Evolutionary conservation across 78 protist genomes (phyloP).

Genomic region (Pelomyxa schiedti): DNA sequence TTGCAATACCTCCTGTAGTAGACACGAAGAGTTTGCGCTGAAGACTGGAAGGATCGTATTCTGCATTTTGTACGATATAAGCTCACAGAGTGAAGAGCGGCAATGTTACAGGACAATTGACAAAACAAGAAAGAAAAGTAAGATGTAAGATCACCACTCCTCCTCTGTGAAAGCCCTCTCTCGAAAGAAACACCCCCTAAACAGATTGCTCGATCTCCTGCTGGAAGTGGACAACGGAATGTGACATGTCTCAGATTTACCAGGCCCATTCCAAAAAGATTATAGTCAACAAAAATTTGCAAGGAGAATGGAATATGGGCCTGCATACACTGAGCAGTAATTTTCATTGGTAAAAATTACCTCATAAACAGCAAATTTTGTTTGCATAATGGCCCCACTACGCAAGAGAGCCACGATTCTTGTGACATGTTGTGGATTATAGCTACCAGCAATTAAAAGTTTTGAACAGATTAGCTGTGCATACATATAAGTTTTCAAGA

Average conservation of each 20-base stretch:
- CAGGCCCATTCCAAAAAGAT: slow-evolving; percentile 71
- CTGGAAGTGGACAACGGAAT: too few species aligned
- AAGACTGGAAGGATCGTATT: too few species aligned
- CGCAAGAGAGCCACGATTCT: slow-evolving; percentile 22
- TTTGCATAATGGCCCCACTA: slow-evolving; percentile 27
- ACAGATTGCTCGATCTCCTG: too few species aligned
- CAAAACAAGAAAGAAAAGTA: neutral
- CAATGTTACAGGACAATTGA: neutral
- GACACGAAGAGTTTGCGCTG: slow-evolving; percentile 19
- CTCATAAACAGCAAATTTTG: slow-evolving; percentile 41
- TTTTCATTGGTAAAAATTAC: neutral
- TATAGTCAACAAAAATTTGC: slow-evolving; percentile 63
- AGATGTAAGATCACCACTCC: too few species aligned
- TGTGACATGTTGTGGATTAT: slow-evolving; percentile 29
- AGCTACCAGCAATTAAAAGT: slow-evolving; percentile 2
- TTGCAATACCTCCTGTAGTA: neutral
- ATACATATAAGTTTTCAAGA: slow-evolving; percentile 42
- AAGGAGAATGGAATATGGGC: slow-evolving; percentile 72
- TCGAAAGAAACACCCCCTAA: neutral
- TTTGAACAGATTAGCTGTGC: neutral
- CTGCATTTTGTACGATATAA: too few species aligned
- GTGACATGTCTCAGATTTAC: too few species aligned
- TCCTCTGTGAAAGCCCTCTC: neutral
- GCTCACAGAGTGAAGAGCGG: too few species aligned
- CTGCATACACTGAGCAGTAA: neutral